A percentile compares a stretch with the other conserved stretches of the same genome.
phyloP scores from a whole-genome alignment of 2,329 filamentous ascomycete genomes.

The Xylariaceae sp. region DNA sequence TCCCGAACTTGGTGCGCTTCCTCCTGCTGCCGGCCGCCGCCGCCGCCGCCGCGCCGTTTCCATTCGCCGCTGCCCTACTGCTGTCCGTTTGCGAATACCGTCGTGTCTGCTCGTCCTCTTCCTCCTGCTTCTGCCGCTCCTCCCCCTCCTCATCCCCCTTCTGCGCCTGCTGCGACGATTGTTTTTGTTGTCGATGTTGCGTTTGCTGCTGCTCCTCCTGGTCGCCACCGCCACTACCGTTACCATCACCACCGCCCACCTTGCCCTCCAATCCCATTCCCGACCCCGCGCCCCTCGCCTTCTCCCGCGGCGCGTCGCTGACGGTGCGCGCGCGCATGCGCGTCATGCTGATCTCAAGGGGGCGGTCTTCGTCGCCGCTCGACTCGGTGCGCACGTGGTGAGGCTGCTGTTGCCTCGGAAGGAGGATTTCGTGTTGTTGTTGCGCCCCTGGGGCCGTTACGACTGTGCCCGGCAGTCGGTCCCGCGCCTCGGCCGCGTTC shows the following conservation, averaged over 20 bases:
- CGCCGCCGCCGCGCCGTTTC: slow-evolving; percentile 1
- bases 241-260: background rate
- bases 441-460: slow-evolving; percentile 5
- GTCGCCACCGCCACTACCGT: background rate
- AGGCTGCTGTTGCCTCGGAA: too few species aligned
- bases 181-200: slow-evolving; percentile 14
- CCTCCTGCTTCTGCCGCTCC: too few species aligned
- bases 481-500: slow-evolving; percentile 37
- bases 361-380: slow-evolving; percentile 71
- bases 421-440: too few species aligned
- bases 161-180: too few species aligned
- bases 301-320: slow-evolving; percentile 11
- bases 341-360: slow-evolving; percentile 72
- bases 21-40: slow-evolving; percentile 17
- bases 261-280: background rate
- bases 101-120: slow-evolving; percentile 5
- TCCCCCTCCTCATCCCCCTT: too few species aligned
- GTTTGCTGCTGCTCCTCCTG: background rate
- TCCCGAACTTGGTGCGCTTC: slow-evolving; percentile 18
- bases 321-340: slow-evolving; percentile 31
- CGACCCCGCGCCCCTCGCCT: background rate
- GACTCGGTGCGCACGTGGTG: slow-evolving; percentile 50
- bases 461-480: slow-evolving; percentile 17
- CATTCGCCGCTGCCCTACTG: slow-evolving; percentile 6
- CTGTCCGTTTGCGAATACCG: too few species aligned